Conservation (phyloP, 2,329 filamentous ascomycete genomes). For the Nigrospora sphaerica region DNA sequence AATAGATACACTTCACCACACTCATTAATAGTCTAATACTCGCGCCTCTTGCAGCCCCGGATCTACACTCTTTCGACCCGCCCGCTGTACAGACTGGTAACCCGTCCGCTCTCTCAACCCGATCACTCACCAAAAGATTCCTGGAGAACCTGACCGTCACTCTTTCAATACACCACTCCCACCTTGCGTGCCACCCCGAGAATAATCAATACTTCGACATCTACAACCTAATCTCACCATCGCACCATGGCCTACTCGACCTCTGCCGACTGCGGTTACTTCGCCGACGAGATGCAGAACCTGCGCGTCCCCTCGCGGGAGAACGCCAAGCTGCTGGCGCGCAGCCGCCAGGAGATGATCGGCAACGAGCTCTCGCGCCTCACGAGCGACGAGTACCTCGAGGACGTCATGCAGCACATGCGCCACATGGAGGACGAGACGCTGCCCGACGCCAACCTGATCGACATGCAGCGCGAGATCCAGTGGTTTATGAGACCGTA, state of each 20-base stretch:
- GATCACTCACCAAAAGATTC: conserved; percentile 37
- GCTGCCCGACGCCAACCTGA: conserved; percentile 90
- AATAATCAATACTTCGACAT: conserved; percentile 12
- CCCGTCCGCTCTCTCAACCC: conserved; percentile 10
- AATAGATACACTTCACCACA: conserved; percentile 38
- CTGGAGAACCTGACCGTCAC: conserved; percentile 44
- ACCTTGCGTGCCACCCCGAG: conserved; percentile 6
- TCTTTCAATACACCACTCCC: conserved; percentile 26
- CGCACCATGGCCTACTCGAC: conserved; percentile 40
- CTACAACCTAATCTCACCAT: conserved; percentile 12
- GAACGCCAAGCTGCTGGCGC: conserved; percentile 69
- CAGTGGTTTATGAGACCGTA: conserved; percentile 99
- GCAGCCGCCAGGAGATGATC: conserved; percentile 80
- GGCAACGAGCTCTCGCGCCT: conserved; percentile 81
- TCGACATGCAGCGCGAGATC: conserved; percentile 98
- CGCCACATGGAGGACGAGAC: conserved; percentile 93
- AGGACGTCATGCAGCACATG: conserved; percentile 93
- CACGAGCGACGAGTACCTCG: conserved; percentile 84
- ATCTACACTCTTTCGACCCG: conserved; percentile 34
- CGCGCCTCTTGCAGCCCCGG: conserved; percentile 35
- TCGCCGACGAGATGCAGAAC: conserved; percentile 43
- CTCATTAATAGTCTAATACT: conserved; percentile 52
- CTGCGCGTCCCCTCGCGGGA: conserved; percentile 64
- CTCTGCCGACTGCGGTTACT: conserved; percentile 41
- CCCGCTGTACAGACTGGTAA: conserved; percentile 4